Base-by-base conservation (phyloP, 148 eudicot genomes). In the Selenicereus undatus region DNA sequence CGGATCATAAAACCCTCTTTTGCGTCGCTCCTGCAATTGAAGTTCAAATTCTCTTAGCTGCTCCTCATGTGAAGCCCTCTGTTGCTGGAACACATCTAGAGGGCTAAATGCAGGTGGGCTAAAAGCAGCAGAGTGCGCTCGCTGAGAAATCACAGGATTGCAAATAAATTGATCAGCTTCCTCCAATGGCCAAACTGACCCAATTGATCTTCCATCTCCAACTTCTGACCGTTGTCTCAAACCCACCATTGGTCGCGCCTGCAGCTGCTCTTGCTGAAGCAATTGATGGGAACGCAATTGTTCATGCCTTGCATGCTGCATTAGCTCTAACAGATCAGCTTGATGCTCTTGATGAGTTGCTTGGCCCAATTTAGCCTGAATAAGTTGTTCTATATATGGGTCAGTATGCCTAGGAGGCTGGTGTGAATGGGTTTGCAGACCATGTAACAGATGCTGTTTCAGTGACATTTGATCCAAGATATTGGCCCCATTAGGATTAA, bases 361-460 rank as follows among this genome's bases (percentile, higher is more conserved):
- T 85, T 91, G 97, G 82, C 92, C 93, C 85, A 85, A 81, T 70
- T 93, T 94, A 45, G 89, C 89, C 82, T 91, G 93, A 62, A 96
- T 84, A 35, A 89, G 84, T 65, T 96, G 98, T 56, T 93, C 99
- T 72, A 92, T 56, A 71, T 89, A 88, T 77, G 93, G 92, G 79
- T 90, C 94, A 54, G 81, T 76, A 50, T 92, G 94, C 84, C 92
- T 88, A 50, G 86, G 79, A 54, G 88, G 88, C 84, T 83, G 93
- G 74, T 87, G 92, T 32, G 93, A 43, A 74, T 87, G 93, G 80
- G 86, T 90, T 62, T 91, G 99, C 78, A 91, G 82, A 74, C 93
- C 98, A 81, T 84, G 90, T 76, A 93, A 73, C 81, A 93, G 82
- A 42, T 93, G 94, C 77, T 96, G 98, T 83, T 91, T 88, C 86